Evolutionary conservation across 768 basidiomycete species (phyloP).

Genomic region (Chalciporus sphaerocephalus): DNA sequence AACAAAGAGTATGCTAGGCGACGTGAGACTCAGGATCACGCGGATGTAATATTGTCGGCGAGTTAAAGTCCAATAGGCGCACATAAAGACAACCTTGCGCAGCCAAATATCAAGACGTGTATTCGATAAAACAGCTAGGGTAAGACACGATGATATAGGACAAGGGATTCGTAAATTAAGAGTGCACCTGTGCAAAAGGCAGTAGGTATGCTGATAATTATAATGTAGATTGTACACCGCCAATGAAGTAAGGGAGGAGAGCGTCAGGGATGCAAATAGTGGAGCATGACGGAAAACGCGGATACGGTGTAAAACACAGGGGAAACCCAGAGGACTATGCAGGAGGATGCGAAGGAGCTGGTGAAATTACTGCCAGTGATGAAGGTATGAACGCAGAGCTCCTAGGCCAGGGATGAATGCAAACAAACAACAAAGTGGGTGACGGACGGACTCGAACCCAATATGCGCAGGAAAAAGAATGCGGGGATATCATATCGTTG

Average conservation of each 20-base stretch:
- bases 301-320: constrained; percentile 27
- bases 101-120: not conserved
- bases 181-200: constrained; percentile 28
- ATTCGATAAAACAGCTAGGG: constrained; percentile 8
- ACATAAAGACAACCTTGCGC: too few species aligned
- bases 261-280: constrained; percentile 27
- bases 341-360: constrained; percentile 26
- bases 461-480: constrained; percentile 15
- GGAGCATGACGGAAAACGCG: constrained; percentile 16
- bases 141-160: constrained; percentile 20
- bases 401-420: constrained; percentile 17
- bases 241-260: constrained; percentile 20
- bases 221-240: constrained; percentile 35
- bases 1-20: not conserved
- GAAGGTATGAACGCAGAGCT: constrained; percentile 27
- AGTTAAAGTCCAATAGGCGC: too few species aligned
- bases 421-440: constrained; percentile 20
- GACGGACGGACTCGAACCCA: constrained; percentile 23
- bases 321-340: constrained; percentile 22
- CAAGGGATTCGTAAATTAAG: constrained; percentile 25
- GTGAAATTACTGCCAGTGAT: constrained; percentile 30
- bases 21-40: not conserved
- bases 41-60: too few species aligned
- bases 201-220: constrained; percentile 33
- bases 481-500: constrained; percentile 28